Percentiles rank a stretch among this genome's conserved stretches.
Evolutionary conservation across 73 alveolate genomes (phyloP).

Genomic region (Symbiodinium natans): DNA sequence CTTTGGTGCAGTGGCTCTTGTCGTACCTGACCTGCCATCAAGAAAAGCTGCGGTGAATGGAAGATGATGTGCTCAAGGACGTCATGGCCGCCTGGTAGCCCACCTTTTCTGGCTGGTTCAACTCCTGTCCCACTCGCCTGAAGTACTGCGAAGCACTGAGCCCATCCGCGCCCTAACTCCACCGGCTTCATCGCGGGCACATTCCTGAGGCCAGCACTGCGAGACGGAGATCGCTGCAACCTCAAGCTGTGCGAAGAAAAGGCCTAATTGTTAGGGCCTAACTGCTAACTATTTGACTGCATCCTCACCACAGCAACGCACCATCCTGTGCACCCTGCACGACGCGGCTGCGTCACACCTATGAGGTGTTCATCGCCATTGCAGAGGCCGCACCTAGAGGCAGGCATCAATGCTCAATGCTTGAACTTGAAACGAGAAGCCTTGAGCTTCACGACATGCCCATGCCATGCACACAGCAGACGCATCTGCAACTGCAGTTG

Average conservation of each 20-base stretch:
- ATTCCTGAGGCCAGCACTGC: constrained; percentile 27
- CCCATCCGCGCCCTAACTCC: no score
- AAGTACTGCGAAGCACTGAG: no score
- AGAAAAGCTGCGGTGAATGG: neutral
- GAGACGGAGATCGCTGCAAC: constrained; percentile 96
- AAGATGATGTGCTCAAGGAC: neutral
- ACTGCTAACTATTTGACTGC: neutral
- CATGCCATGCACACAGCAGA: no score
- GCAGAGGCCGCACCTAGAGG: constrained; percentile 75
- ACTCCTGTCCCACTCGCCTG: constrained; percentile 95
- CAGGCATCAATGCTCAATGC: no score
- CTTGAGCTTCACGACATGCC: no score
- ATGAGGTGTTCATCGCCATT: constrained; percentile 62
- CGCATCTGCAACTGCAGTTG: no score
- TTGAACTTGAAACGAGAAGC: no score
- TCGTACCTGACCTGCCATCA: constrained; percentile 83
- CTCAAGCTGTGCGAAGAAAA: neutral
- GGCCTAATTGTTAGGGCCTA: neutral
- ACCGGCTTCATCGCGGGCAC: no score
- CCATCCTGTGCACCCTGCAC: constrained; percentile 51
- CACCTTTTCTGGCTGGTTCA: constrained; percentile 38
- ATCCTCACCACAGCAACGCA: no score
- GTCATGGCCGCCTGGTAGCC: constrained; percentile 42
- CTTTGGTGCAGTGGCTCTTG: constrained; percentile 69
- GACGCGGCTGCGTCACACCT: constrained; percentile 97